Conservation (phyloP, 2,329 filamentous ascomycete species). For the Aspergillus sojae region DNA sequence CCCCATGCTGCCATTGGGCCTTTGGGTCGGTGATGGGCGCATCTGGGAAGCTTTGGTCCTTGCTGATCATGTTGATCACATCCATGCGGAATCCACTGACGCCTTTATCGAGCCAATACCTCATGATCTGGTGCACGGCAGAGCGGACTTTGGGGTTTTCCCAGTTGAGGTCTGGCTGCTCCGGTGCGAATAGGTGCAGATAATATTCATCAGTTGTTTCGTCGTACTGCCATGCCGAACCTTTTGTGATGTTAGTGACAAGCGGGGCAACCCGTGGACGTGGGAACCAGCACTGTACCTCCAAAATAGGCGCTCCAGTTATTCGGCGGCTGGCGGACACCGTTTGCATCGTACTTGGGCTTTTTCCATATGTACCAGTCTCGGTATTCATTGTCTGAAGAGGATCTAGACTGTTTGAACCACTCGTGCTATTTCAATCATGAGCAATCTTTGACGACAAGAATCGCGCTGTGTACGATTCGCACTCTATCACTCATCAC, state of each 20-base stretch:
- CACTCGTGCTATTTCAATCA: conserved; percentile 30
- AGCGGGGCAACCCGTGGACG: not conserved
- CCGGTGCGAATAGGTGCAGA: conserved; percentile 70
- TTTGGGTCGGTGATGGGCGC: conserved; percentile 43
- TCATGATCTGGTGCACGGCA: conserved; percentile 73
- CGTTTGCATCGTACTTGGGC: conserved; percentile 55
- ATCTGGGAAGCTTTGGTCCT: conserved; percentile 57
- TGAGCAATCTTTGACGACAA: not conserved
- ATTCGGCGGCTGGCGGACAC: conserved; percentile 68
- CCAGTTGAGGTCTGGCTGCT: conserved; percentile 83
- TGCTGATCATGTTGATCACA: conserved; percentile 72
- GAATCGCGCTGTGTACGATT: not conserved
- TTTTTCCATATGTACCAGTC: conserved; percentile 67
- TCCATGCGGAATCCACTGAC: conserved; percentile 75
- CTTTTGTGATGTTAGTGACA: not conserved
- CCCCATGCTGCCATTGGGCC: not conserved
- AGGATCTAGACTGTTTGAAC: conserved; percentile 67
- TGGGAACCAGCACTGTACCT: not conserved
- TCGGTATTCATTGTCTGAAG: conserved; percentile 62
- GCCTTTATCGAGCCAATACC: conserved; percentile 75
- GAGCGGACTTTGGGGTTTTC: conserved; percentile 67
- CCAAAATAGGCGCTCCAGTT: conserved; percentile 46
- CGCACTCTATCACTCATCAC: not conserved
- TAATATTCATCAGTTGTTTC: conserved; percentile 72
- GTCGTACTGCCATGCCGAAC: conserved; percentile 48